Conservation (phyloP, 768 basidiomycete species). For the Termitomyces sp. region DNA sequence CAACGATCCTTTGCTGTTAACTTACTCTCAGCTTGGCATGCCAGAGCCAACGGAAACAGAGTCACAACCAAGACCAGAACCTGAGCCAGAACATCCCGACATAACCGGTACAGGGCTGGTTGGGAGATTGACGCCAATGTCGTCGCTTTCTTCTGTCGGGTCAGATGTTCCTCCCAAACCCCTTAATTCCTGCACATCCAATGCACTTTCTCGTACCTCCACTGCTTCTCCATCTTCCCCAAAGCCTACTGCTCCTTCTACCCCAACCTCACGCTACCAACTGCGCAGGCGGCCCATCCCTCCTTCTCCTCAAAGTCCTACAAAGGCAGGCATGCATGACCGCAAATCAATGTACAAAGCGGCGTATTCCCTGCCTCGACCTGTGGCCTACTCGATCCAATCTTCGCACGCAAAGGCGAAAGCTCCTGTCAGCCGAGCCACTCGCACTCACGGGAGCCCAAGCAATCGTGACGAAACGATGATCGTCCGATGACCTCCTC, state of each 20-base stretch:
- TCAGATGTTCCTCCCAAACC: conserved; percentile 17
- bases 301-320: conserved; percentile 19
- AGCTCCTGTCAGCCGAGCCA: conserved; percentile 16
- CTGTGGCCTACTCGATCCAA: conserved; percentile 19
- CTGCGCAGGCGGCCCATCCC: conserved; percentile 32
- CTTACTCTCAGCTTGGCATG: conserved; percentile 38
- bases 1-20: conserved; percentile 27
- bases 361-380: conserved; percentile 10
- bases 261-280: conserved; percentile 28
- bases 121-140: conserved; percentile 16
- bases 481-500: conserved; percentile 5
- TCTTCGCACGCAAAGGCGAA: conserved; percentile 17
- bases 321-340: conserved; percentile 13
- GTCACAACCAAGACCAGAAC: not conserved
- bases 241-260: conserved; percentile 12
- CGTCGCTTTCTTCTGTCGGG: conserved; percentile 19
- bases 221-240: conserved; percentile 16
- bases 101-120: conserved; percentile 15
- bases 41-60: conserved; percentile 12
- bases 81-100: conserved; percentile 6
- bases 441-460: conserved; percentile 17
- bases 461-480: conserved; percentile 11
- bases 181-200: not conserved
- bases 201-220: conserved; percentile 10
- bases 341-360: conserved; percentile 15